phyloP scores from a whole-genome alignment of 2,329 filamentous ascomycete species.

The Raffaelea deltoideospora region DNA sequence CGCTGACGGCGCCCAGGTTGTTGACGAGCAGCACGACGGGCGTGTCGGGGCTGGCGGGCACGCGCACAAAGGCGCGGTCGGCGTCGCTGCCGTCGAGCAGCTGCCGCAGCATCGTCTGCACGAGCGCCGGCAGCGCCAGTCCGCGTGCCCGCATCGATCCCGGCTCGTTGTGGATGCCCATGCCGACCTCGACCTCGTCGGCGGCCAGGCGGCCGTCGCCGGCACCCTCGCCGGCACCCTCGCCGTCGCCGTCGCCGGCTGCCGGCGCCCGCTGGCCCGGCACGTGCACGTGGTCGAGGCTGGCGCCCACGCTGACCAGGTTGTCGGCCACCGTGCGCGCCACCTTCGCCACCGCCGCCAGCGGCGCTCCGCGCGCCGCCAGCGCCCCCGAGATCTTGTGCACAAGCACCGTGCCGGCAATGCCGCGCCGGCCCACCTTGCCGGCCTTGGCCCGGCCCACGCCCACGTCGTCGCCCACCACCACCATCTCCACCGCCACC shows the following conservation, averaged over 20 bases:
- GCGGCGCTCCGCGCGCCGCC: constrained; percentile 50
- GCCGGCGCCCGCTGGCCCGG: no score
- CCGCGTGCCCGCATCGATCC: constrained; percentile 36
- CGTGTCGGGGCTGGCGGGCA: constrained; percentile 43
- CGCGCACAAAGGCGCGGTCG: constrained; percentile 54
- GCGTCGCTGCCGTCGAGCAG: constrained; percentile 50
- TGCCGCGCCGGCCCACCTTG: constrained; percentile 84
- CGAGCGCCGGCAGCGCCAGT: constrained; percentile 36
- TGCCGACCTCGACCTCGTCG: constrained; percentile 50
- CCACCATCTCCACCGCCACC: constrained; percentile 69
- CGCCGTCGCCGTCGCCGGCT: no score
- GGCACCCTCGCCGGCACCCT: constrained; percentile 31
- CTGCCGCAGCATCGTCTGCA: constrained; percentile 53
- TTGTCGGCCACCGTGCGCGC: constrained; percentile 61
- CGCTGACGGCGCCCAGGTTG: constrained; percentile 63
- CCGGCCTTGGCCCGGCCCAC: constrained; percentile 69
- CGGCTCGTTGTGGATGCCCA: constrained; percentile 65
- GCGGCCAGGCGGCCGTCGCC: constrained; percentile 37
- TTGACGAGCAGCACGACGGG: constrained; percentile 59
- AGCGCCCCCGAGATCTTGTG: constrained; percentile 78
- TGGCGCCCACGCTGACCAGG: constrained; percentile 72
- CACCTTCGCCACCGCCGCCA: constrained; percentile 58
- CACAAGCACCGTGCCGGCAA: constrained; percentile 84
- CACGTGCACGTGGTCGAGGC: constrained; percentile 82
- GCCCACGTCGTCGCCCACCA: constrained; percentile 83